Evolutionary conservation across 1,284 basidiomycete genomes (phyloP).

Genomic region (Cutaneotrichosporon spelunceum): DNA sequence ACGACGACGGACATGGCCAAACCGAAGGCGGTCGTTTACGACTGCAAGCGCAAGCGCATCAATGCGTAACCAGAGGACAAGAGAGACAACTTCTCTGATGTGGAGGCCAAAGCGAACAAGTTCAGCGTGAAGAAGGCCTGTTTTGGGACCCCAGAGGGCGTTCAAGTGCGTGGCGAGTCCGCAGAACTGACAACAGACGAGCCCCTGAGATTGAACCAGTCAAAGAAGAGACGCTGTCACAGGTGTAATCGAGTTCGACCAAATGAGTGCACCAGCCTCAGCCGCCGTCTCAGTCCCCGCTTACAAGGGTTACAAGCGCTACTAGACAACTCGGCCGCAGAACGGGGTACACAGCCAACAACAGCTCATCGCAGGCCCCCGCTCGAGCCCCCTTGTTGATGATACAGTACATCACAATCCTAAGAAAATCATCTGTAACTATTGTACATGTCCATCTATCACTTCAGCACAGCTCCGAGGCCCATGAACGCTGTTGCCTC

Average conservation of each 20-base stretch:
- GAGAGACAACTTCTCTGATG: background rate
- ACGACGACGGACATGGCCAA: too few species aligned
- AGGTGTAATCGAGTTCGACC: background rate
- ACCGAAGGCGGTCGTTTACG: background rate
- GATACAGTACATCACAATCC: background rate
- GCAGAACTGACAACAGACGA: background rate
- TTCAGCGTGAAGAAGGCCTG: background rate
- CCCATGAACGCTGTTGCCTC: slow-evolving; percentile 20
- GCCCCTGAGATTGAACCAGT: background rate
- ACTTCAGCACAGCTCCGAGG: slow-evolving; percentile 11
- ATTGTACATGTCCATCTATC: background rate
- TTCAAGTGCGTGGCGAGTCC: background rate
- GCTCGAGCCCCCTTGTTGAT: background rate
- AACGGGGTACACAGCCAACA: background rate
- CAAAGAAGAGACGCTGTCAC: background rate
- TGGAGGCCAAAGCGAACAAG: background rate
- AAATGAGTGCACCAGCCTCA: background rate
- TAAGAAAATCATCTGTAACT: background rate
- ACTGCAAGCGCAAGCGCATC: background rate
- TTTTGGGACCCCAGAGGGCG: background rate
- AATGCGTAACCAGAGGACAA: background rate
- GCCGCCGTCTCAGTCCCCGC: slow-evolving; percentile 6
- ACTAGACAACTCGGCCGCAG: background rate
- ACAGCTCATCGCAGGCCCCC: background rate
- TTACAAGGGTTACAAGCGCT: background rate